These are phyloP conservation scores for Annona squamosa DNA, from an alignment of 164 flowering plant species.

Conservation along the genomic window DNA sequence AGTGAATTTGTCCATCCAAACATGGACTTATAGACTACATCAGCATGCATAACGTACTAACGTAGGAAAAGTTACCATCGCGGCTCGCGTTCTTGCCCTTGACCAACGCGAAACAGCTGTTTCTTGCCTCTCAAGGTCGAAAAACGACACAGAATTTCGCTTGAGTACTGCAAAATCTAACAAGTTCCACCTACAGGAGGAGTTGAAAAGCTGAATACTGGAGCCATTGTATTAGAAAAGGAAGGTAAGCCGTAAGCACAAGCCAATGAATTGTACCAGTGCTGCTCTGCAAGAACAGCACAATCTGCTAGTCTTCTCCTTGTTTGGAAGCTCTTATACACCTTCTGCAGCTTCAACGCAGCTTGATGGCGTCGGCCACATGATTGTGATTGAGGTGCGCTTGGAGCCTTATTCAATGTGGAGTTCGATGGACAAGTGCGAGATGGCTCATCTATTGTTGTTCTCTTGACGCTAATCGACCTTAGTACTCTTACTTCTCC, in stretches of 20 bases:
- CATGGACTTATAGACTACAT: background rate
- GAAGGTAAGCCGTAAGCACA: background rate
- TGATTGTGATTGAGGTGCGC: conserved; percentile 19
- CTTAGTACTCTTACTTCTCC: background rate
- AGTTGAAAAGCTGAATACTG: background rate
- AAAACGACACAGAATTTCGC: conserved; percentile 78
- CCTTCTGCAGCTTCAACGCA: conserved; percentile 85
- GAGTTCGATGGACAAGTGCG: conserved; percentile 12
- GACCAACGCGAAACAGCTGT: conserved; percentile 81
- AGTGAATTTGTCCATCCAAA: background rate
- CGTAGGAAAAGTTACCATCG: conserved; percentile 42
- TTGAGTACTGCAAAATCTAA: conserved; percentile 87
- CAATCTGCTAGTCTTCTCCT: conserved; percentile 91
- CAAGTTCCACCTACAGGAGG: conserved; percentile 27
- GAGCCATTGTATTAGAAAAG: background rate
- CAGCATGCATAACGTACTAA: background rate
- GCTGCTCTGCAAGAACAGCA: conserved; percentile 84
- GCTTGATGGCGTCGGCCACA: conserved; percentile 53
- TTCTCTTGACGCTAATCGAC: conserved; percentile 9
- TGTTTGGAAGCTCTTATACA: conserved; percentile 86
- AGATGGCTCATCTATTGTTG: conserved; percentile 7
- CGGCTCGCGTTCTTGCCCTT: conserved; percentile 83
- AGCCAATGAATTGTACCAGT: conserved; percentile 40
- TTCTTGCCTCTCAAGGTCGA: conserved; percentile 69
- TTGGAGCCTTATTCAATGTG: conserved; percentile 8